Percentiles rank a stretch among this genome's conserved stretches.
phyloP scores from a whole-genome alignment of 768 basidiomycete genomes.

The Cystobasidium tubakii region DNA sequence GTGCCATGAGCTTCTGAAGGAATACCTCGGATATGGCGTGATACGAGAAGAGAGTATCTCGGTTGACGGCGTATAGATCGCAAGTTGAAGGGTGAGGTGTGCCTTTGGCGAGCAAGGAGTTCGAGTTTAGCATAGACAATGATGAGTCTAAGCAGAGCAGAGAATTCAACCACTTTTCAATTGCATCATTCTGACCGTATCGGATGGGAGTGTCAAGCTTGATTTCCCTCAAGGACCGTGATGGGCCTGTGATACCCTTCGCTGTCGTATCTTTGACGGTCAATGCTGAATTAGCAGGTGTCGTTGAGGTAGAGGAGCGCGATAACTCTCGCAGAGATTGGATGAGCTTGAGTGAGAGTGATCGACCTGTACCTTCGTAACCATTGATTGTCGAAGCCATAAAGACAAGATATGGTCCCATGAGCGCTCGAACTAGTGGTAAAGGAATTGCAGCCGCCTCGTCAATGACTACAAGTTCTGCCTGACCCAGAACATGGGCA shows the following conservation, averaged over 20 bases:
- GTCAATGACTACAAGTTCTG: slow-evolving; percentile 93
- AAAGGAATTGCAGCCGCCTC: slow-evolving; percentile 97
- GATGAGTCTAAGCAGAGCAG: slow-evolving; percentile 87
- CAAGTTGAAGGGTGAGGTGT: slow-evolving; percentile 90
- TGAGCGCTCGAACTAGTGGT: slow-evolving; percentile 86
- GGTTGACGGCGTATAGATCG: slow-evolving; percentile 88
- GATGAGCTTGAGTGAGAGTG: slow-evolving; percentile 92
- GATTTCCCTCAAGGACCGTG: slow-evolving; percentile 79
- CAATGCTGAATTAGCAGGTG: slow-evolving; percentile 47
- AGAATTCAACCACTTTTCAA: slow-evolving; percentile 89
- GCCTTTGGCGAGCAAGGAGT: slow-evolving; percentile 57
- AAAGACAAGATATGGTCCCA: slow-evolving; percentile 92
- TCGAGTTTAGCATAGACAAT: slow-evolving; percentile 49
- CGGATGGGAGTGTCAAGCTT: slow-evolving; percentile 93
- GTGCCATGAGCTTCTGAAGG: slow-evolving; percentile 94
- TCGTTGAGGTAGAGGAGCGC: slow-evolving; percentile 63
- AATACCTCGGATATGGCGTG: slow-evolving; percentile 97
- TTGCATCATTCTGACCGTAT: slow-evolving; percentile 73
- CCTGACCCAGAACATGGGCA: slow-evolving; percentile 93
- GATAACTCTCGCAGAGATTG: slow-evolving; percentile 92
- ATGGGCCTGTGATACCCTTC: slow-evolving; percentile 55
- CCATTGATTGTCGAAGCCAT: slow-evolving; percentile 99
- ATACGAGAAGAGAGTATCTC: slow-evolving; percentile 93
- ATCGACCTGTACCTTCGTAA: slow-evolving; percentile 98
- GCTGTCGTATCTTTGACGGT: slow-evolving; percentile 38